These are phyloP conservation scores for Candida anglica DNA, from an alignment of 805 yeast species.

Conservation along the genomic window DNA sequence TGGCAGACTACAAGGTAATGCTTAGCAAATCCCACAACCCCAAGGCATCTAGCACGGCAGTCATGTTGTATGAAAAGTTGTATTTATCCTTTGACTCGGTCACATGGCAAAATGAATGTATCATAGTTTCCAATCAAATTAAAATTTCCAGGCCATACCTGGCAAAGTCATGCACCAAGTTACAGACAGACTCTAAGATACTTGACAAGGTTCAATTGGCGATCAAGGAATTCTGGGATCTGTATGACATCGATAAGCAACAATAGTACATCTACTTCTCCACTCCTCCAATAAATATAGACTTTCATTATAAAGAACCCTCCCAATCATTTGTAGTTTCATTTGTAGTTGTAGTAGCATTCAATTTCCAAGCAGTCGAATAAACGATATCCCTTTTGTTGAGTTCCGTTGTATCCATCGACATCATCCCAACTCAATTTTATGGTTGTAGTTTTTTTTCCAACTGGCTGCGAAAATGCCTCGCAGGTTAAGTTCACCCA, in stretches of 20 bases:
- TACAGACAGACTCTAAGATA: conserved; percentile 12
- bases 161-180: conserved; percentile 21
- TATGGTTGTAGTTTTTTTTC: background rate
- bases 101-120: conserved; percentile 31
- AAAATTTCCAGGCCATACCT: conserved; percentile 35
- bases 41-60: conserved; percentile 10
- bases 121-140: conserved; percentile 33
- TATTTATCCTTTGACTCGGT: conserved; percentile 18
- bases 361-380: conserved; percentile 48
- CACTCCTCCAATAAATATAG: too few species aligned
- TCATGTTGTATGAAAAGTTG: conserved; percentile 16
- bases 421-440: conserved; percentile 34
- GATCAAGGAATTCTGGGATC: conserved; percentile 25
- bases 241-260: conserved; percentile 18
- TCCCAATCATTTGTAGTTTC: too few species aligned
- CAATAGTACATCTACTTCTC: too few species aligned
- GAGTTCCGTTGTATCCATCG: conserved; percentile 67
- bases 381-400: conserved; percentile 46
- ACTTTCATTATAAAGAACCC: too few species aligned
- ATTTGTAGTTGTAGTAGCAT: conserved; percentile 19
- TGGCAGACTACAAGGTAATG: conserved; percentile 30
- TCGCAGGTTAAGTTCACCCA: conserved; percentile 24
- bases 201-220: conserved; percentile 18
- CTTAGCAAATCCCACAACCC: conserved; percentile 14
- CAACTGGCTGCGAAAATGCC: conserved; percentile 26